Percentiles rank a stretch among this genome's conserved stretches.
Evolutionary conservation across 139 green algal genomes (phyloP).

Genomic region (Tetradesmus obliquus): DNA sequence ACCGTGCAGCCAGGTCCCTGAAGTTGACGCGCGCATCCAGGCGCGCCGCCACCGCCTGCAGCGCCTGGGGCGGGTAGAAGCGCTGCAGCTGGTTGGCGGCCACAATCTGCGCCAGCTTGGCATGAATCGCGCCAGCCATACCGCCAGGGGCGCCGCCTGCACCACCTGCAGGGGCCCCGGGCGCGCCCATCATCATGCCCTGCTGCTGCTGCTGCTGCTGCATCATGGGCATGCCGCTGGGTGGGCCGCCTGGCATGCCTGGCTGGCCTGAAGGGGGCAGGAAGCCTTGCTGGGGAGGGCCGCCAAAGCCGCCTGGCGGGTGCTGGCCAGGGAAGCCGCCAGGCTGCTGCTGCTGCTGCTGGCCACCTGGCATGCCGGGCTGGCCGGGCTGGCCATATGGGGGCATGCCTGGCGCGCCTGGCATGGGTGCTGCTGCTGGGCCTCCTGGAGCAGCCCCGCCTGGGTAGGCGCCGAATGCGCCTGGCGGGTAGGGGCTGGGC

Average conservation of each 20-base stretch:
- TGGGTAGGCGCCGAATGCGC: neutral
- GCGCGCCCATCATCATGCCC: neutral
- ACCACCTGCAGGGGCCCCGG: neutral
- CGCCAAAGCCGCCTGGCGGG: neutral
- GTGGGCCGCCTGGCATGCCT: neutral
- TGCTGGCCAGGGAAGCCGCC: neutral
- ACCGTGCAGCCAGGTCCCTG: constrained; percentile 33
- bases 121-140: neutral
- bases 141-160: neutral
- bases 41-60: constrained; percentile 17
- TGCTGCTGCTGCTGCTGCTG: constrained; percentile 7
- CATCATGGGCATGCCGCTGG: neutral
- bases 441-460: neutral
- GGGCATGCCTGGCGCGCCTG: constrained; percentile 6
- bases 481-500: neutral
- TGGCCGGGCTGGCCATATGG: neutral
- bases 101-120: constrained; percentile 6
- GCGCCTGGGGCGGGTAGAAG: constrained; percentile 44
- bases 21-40: constrained; percentile 46
- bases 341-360: constrained; percentile 11
- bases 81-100: constrained; percentile 39
- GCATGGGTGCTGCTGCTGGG: neutral
- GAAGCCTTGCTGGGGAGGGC: neutral
- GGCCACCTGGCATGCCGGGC: neutral
- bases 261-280: neutral